Conservation (phyloP, 2,329 filamentous ascomycete species). For the Drechmeria coniospora region DNA sequence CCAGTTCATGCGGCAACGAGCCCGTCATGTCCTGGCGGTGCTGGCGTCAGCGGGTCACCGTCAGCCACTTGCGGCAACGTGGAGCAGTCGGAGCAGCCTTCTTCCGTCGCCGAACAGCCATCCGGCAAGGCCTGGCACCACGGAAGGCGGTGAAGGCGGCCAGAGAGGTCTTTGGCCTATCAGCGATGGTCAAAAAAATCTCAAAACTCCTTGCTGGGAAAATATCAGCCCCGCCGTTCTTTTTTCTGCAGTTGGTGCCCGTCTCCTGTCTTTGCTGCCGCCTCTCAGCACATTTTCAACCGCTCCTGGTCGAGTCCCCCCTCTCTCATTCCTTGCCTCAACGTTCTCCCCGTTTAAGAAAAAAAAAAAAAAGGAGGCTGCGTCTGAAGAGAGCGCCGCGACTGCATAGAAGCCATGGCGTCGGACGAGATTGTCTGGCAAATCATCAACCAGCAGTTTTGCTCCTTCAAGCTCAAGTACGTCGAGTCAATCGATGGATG, state of each 20-base stretch:
- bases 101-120: conserved; percentile 8
- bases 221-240: conserved; percentile 6
- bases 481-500: conserved; percentile 9
- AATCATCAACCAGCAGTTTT: conserved; percentile 91
- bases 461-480: conserved; percentile 85
- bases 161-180: conserved; percentile 5
- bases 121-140: conserved; percentile 1
- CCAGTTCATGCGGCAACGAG: too few species aligned
- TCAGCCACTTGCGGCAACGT: too few species aligned
- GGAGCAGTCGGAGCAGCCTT: conserved; percentile 5
- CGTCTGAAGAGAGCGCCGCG: background rate
- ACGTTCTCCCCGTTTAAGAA: too few species aligned
- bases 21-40: too few species aligned
- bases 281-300: background rate
- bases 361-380: too few species aligned
- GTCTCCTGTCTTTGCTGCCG: conserved; percentile 2
- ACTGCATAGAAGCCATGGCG: conserved; percentile 40
- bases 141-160: conserved; percentile 9
- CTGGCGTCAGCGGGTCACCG: too few species aligned
- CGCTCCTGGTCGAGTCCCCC: background rate
- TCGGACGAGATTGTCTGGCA: conserved; percentile 97
- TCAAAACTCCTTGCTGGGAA: conserved; percentile 4
- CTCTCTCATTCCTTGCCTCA: too few species aligned
- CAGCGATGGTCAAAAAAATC: conserved; percentile 9
- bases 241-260: too few species aligned